These are phyloP conservation scores for Populus euphratica DNA, from an alignment of 345 rosid genomes.

Conservation along the genomic window DNA sequence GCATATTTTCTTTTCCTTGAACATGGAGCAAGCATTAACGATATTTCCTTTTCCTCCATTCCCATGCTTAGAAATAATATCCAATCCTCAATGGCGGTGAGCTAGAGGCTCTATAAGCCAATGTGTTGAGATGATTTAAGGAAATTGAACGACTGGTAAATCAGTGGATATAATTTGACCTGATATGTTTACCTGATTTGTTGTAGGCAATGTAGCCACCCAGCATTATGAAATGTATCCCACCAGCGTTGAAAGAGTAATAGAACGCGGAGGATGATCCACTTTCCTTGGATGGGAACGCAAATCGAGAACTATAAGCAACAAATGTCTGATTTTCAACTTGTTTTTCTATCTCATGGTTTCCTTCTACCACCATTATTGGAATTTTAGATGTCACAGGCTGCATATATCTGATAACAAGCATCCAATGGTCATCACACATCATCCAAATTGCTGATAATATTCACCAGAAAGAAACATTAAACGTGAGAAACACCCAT, in stretches of 20 bases:
- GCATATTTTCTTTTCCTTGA: not conserved
- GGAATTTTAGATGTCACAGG: slow-evolving; percentile 63
- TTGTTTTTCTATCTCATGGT: slow-evolving; percentile 79
- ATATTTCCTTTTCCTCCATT: not conserved
- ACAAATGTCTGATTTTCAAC: slow-evolving; percentile 59
- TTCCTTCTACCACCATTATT: slow-evolving; percentile 81
- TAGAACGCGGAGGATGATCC: slow-evolving; percentile 69
- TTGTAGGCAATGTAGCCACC: slow-evolving; percentile 64
- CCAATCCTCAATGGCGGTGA: not conserved
- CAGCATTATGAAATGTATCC: slow-evolving; percentile 86
- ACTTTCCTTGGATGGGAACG: slow-evolving; percentile 72
- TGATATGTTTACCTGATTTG: slow-evolving; percentile 43
- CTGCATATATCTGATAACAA: slow-evolving; percentile 72
- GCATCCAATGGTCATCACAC: not conserved
- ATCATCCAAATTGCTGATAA: not conserved
- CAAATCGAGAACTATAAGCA: slow-evolving; percentile 81
- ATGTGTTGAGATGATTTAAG: not conserved
- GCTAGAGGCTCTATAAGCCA: not conserved
- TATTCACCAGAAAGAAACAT: not conserved
- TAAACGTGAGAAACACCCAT: not conserved
- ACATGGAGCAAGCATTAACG: not conserved
- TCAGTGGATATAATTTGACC: not conserved
- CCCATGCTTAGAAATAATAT: no score
- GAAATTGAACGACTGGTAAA: not conserved
- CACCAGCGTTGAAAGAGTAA: slow-evolving; percentile 89